Base-by-base conservation (phyloP, 805 yeast genomes). In the Saccharomyces paradoxus region DNA sequence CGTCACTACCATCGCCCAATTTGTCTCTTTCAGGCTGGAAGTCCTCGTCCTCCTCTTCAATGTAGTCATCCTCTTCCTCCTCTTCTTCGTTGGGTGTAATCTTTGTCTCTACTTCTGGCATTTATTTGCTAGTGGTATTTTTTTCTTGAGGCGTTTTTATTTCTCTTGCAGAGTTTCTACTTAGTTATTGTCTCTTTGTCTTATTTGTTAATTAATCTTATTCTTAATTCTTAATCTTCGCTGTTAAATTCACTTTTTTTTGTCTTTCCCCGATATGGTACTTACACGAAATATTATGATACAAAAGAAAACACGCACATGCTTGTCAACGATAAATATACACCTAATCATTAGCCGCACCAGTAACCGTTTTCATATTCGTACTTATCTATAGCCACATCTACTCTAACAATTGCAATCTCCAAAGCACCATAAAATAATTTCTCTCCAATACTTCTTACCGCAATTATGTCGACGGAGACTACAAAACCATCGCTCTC, bases 1-100 rank as follows among this genome's bases (percentile, higher is more conserved):
- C 73, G 3, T 41, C 57, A 46, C 7, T 67, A 71, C 3, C 63
- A 74, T 1, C 48, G 29, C 22, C 49, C 2, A 24, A 68, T 72
- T 30, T 63, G 67, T 12, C 63, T 68, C 47, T 54, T 68, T 65
- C 56, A 4, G 69, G 73, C 28, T 71, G 74, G 56, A 72, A 72
- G 58, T 73, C 73, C 55, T 66, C 74, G 59, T 76, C 73, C 53
- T 70, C 73, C 53, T 70, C 70, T 59, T 74, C 69, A 48, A 64
- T 61, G 53, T 70, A 64, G 27, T 63, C 64, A 4, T 65, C 69
- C 37, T 31, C 17, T 4, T 31, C 37, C 13, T 31, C 17, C 17
- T 31, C 37, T 5, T 10, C 27, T 28, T 53, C 41, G 13, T 29
- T 47, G 14, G 41, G 41, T 50, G 50, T 53, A 13, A 22, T 14